These are phyloP conservation scores for Fusarium sororula DNA, from an alignment of 2,329 filamentous ascomycete species.

Conservation along the genomic window DNA sequence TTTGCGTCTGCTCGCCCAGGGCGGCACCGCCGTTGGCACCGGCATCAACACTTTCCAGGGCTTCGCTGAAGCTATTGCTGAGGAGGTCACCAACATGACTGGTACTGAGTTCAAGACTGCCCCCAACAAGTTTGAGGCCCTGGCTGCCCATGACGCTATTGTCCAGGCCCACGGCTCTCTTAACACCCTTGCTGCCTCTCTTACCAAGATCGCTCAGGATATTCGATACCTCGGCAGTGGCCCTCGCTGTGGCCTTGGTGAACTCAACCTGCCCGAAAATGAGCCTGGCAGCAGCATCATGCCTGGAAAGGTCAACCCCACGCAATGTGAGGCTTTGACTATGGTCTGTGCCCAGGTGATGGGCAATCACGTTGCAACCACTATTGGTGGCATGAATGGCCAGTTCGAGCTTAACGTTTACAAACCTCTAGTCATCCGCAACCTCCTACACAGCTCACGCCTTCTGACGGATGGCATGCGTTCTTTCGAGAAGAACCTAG, in stretches of 20 bases:
- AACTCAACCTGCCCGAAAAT: conserved; percentile 94
- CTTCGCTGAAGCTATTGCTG: conserved; percentile 92
- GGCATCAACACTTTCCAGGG: conserved; percentile 98
- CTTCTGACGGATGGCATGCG: conserved; percentile 92
- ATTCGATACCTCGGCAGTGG: conserved; percentile 97
- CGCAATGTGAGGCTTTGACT: conserved; percentile 95
- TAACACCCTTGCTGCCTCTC: conserved; percentile 89
- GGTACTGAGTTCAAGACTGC: conserved; percentile 94
- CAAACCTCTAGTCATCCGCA: conserved; percentile 96
- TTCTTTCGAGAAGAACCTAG: conserved; percentile 93
- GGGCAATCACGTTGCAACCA: conserved; percentile 94
- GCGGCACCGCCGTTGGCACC: conserved; percentile 95
- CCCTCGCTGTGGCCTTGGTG: conserved; percentile 93
- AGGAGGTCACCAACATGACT: conserved; percentile 91
- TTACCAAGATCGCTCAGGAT: conserved; percentile 98
- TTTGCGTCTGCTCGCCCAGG: conserved; percentile 88
- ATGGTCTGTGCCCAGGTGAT: conserved; percentile 99
- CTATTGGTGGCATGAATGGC: conserved; percentile 94
- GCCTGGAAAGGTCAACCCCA: conserved; percentile 99
- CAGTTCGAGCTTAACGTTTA: conserved; percentile 99
- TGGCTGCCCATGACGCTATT: conserved; percentile 94
- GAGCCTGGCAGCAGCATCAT: conserved; percentile 98
- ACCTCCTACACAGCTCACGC: conserved; percentile 90
- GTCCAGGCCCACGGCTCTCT: conserved; percentile 93
- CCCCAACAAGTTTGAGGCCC: conserved; percentile 98